Evolutionary conservation across 345 rosid species (phyloP).

Genomic region (Rhodamnia argentea): DNA sequence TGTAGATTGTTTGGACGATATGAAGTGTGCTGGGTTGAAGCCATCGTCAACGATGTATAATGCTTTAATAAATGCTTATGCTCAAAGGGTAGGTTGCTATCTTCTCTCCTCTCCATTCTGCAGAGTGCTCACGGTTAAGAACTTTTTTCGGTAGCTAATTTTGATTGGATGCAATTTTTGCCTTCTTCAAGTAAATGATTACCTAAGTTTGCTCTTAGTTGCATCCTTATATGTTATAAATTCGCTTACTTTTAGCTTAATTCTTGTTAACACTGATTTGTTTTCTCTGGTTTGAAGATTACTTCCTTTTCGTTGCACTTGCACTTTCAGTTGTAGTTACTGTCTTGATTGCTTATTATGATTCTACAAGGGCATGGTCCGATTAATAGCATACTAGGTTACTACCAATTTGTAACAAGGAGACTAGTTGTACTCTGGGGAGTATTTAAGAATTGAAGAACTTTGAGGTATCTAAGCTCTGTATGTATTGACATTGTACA

Average conservation of each 20-base stretch:
- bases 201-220: neutral
- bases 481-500: neutral
- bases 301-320: neutral
- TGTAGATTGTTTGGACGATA: constrained; percentile 70
- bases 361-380: neutral
- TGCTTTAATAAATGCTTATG: constrained; percentile 94
- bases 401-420: neutral
- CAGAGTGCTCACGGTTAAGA: neutral
- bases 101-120: neutral
- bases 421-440: neutral
- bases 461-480: neutral
- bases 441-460: neutral
- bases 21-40: constrained; percentile 69
- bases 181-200: neutral
- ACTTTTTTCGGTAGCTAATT: neutral
- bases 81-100: constrained; percentile 64
- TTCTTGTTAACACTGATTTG: neutral
- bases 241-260: neutral
- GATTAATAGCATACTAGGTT: neutral
- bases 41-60: constrained; percentile 91
- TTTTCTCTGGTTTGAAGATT: neutral
- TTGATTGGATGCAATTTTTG: neutral
- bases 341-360: neutral
- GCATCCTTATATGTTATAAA: neutral
- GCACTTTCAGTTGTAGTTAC: neutral